These are phyloP conservation scores for Suillus fuscotomentosus DNA, from an alignment of 768 basidiomycete genomes.

Conservation along the genomic window DNA sequence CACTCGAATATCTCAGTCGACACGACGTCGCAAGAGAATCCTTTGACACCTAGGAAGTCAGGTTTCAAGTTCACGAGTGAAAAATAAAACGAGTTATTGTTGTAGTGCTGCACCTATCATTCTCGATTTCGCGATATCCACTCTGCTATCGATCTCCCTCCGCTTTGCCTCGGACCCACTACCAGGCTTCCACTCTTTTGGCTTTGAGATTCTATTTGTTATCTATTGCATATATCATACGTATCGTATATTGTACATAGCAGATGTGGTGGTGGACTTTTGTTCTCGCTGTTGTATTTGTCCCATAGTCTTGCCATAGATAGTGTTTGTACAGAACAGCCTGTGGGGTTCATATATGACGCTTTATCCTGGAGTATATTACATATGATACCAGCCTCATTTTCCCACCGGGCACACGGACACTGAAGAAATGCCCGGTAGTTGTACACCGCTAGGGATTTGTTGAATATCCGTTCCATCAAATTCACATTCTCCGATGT, in stretches of 20 bases:
- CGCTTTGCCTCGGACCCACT: background rate
- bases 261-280: background rate
- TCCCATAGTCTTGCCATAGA: no score
- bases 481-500: background rate
- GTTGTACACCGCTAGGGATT: background rate
- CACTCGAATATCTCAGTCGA: conserved; percentile 33
- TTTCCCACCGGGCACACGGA: no score
- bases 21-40: conserved; percentile 24
- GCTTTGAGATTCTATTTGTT: background rate
- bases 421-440: background rate
- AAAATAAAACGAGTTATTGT: conserved; percentile 16
- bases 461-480: background rate
- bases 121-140: background rate
- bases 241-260: background rate
- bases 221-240: conserved; percentile 1
- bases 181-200: background rate
- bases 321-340: background rate
- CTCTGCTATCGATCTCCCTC: background rate
- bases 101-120: background rate
- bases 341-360: background rate
- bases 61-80: conserved; percentile 22
- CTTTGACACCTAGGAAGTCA: conserved; percentile 22
- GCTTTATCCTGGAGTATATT: background rate
- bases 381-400: background rate
- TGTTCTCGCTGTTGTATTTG: background rate